A percentile compares a stretch with the other conserved stretches of the same genome.
phyloP scores from a whole-genome alignment of 2,329 filamentous ascomycete species.

The Diaporthe vaccinii region DNA sequence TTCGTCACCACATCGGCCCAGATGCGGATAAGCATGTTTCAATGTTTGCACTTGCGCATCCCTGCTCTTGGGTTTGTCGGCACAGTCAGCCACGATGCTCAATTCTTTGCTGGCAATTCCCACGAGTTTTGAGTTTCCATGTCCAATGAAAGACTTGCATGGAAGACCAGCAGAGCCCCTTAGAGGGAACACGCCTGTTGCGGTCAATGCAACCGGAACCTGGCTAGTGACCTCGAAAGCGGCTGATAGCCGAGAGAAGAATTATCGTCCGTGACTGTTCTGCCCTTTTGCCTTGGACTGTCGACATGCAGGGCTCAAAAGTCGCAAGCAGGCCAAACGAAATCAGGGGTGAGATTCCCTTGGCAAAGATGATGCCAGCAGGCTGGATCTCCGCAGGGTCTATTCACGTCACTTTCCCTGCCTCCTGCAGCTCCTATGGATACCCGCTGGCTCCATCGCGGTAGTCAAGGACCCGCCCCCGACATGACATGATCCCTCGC shows the following conservation, averaged over 20 bases:
- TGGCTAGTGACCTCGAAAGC: not conserved
- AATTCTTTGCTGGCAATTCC: not conserved
- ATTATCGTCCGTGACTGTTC: not conserved
- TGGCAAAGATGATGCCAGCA: constrained; percentile 5
- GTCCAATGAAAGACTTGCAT: not conserved
- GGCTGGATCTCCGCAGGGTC: constrained; percentile 20
- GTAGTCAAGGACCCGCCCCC: constrained; percentile 34
- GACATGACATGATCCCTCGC: constrained; percentile 16
- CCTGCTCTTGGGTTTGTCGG: not conserved
- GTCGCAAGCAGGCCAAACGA: not conserved
- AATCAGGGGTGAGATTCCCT: not conserved
- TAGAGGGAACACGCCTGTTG: too few species aligned
- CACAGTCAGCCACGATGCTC: not conserved
- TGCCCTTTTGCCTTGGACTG: not conserved
- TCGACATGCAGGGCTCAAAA: not conserved
- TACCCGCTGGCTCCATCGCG: constrained; percentile 23
- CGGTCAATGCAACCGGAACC: not conserved
- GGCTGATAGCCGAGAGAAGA: too few species aligned
- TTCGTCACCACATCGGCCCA: constrained; percentile 32
- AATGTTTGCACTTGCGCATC: not conserved
- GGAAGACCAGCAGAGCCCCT: not conserved
- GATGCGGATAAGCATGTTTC: constrained; percentile 3
- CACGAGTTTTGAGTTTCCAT: not conserved
- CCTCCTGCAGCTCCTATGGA: constrained; percentile 12
- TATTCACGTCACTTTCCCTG: constrained; percentile 8